phyloP scores from a whole-genome alignment of 495 filamentous ascomycete species.

The Annulohypoxylon maeteangense region DNA sequence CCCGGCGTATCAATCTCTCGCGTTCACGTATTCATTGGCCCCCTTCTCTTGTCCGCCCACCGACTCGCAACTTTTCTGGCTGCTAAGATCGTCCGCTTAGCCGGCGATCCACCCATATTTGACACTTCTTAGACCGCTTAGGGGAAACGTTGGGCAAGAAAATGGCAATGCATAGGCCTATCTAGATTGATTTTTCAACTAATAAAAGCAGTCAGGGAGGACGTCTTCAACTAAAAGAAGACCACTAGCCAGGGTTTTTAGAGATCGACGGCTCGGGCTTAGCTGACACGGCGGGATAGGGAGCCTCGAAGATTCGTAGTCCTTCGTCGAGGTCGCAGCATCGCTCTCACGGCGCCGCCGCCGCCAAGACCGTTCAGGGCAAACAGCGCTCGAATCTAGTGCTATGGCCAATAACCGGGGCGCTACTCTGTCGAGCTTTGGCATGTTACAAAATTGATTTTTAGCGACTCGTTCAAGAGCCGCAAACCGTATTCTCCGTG shows the following conservation, averaged over 20 bases:
- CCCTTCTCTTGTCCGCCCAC: constrained; percentile 34
- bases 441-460: constrained; percentile 20
- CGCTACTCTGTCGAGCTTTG: neutral
- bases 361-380: constrained; percentile 11
- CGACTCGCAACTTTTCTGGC: constrained; percentile 42
- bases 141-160: constrained; percentile 18
- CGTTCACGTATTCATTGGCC: constrained; percentile 35
- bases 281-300: constrained; percentile 18
- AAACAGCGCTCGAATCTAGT: constrained; percentile 12
- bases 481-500: constrained; percentile 24
- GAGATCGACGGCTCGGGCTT: constrained; percentile 22
- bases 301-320: constrained; percentile 14
- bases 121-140: constrained; percentile 24
- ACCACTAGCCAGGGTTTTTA: constrained; percentile 15
- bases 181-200: constrained; percentile 34
- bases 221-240: constrained; percentile 21
- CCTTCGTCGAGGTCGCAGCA: constrained; percentile 9
- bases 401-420: constrained; percentile 5
- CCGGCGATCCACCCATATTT: constrained; percentile 40
- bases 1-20: constrained; percentile 40
- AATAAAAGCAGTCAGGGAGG: constrained; percentile 15
- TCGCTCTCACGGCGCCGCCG: constrained; percentile 15
- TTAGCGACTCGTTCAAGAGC: constrained; percentile 24
- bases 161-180: constrained; percentile 26
- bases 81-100: constrained; percentile 42